Percentiles rank a stretch among this genome's conserved stretches.
Evolutionary conservation across 345 rosid genomes (phyloP).

Genomic region (Aquilaria yunnanensis): DNA sequence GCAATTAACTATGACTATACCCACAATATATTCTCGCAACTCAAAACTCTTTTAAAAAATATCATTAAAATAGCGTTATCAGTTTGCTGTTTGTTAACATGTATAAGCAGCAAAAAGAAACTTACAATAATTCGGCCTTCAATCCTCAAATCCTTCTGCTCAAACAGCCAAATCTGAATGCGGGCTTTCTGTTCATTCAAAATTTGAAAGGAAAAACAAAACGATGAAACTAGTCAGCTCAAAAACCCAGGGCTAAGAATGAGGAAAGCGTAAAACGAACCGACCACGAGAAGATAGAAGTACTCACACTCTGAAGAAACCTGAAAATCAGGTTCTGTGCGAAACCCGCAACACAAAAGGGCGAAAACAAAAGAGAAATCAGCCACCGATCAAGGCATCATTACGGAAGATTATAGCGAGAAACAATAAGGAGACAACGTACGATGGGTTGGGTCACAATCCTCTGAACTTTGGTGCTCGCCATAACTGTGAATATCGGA

Average conservation of each 20-base stretch:
- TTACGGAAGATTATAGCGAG: background rate
- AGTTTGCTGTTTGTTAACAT: too few species aligned
- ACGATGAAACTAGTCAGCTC: background rate
- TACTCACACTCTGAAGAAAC: constrained; percentile 89
- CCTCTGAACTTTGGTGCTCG: constrained; percentile 84
- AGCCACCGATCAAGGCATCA: background rate
- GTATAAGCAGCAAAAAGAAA: background rate
- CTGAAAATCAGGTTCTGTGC: constrained; percentile 88
- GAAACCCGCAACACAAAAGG: background rate
- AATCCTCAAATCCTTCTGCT: constrained; percentile 91
- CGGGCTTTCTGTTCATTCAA: constrained; percentile 65
- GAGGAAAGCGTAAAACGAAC: background rate
- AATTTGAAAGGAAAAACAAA: constrained; percentile 1
- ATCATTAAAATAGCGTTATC: too few species aligned
- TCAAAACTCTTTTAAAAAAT: too few species aligned
- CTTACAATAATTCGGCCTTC: constrained; percentile 46
- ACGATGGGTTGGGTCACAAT: constrained; percentile 88
- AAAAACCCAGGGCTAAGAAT: background rate
- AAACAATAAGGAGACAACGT: background rate
- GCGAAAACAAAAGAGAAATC: background rate
- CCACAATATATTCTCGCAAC: too few species aligned
- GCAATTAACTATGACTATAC: too few species aligned
- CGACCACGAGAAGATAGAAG: background rate
- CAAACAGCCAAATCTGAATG: constrained; percentile 96
- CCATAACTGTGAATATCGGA: constrained; percentile 39